Base-by-base conservation (phyloP, 208 protist species). In the Tetramitus jugosus region DNA sequence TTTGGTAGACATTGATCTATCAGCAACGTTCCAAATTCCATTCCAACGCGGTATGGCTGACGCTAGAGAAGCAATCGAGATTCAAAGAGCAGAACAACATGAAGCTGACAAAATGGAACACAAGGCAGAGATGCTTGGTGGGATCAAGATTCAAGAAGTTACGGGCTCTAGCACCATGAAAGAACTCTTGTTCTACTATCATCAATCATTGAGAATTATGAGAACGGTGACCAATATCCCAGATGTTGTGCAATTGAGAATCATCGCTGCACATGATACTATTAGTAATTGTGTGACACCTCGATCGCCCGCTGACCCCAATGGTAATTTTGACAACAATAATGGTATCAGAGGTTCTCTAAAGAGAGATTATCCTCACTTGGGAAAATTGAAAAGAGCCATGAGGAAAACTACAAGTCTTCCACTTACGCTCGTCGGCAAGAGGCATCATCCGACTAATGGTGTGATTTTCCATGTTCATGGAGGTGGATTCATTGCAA, bases 401-500 rank as follows among this genome's bases (percentile, higher is more conserved):
- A 26, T 56, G 10, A 10, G 20, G 10, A 56, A 56, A 56, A 56
- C 10, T 10, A 56, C 49, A 26, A 56, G 49, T 20, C 10, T 10
- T 56, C 49, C 49, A 56, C n/a, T n/a, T n/a, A n/a, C n/a, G n/a
- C n/a, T n/a, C n/a, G n/a, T n/a, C n/a, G n/a, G n/a, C n/a, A n/a
- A n/a, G n/a, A n/a, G n/a, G n/a, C n/a, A n/a, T n/a, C n/a, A n/a
- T n/a, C n/a, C n/a, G n/a, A n/a, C n/a, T n/a, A 49, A 49, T 17
- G 17, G 17, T 62, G 14, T 82, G 3, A 80, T 82, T 40, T 78
- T 82, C 1, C 76, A 80, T 37, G 40, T 82, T 3, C 79, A 82
- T 35, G 79, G 79, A 45, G 79, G 79, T n/a, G 79, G 79, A 23
- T 82, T 80, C 29, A 56, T 82, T 20, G 60, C 79, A 3, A 72